phyloP scores from a whole-genome alignment of 768 basidiomycete species.

The Mycena galericulata region DNA sequence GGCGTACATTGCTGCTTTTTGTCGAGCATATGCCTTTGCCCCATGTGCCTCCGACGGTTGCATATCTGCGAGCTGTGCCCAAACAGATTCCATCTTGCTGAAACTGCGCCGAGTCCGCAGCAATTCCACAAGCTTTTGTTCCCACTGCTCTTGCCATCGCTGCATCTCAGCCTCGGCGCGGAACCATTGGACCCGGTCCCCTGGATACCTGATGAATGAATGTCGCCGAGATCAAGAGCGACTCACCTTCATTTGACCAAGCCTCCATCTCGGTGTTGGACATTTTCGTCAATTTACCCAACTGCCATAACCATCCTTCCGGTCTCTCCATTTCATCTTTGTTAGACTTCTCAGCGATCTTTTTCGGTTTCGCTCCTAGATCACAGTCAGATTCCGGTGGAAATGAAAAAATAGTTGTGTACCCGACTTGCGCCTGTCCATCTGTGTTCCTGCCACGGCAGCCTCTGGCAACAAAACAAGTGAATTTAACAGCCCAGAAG shows the following conservation, averaged over 20 bases:
- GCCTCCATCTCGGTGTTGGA: background rate
- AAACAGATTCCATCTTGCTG: slow-evolving; percentile 22
- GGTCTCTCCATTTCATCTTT: background rate
- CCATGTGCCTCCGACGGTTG: background rate
- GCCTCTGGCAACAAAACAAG: background rate
- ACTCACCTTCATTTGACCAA: slow-evolving; percentile 4
- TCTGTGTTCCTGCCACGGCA: background rate
- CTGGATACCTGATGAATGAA: slow-evolving; percentile 16
- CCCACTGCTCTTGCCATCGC: slow-evolving; percentile 43
- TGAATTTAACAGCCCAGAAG: background rate
- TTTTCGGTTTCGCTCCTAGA: background rate
- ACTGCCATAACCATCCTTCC: slow-evolving; percentile 3
- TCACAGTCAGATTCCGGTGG: background rate
- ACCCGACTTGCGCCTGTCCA: background rate
- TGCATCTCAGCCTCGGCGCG: slow-evolving; percentile 44
- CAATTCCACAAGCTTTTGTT: slow-evolving; percentile 39
- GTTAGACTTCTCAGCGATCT: background rate
- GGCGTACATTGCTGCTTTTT: slow-evolving; percentile 5
- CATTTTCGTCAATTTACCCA: background rate
- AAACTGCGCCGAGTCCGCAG: slow-evolving; percentile 36
- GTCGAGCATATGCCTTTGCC: slow-evolving; percentile 1
- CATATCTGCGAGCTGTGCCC: slow-evolving; percentile 13
- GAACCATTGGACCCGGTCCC: slow-evolving; percentile 45
- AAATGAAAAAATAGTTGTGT: background rate
- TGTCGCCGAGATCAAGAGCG: background rate